Base-by-base conservation (phyloP, 805 yeast species). In the Henningerozyma blattae region DNA sequence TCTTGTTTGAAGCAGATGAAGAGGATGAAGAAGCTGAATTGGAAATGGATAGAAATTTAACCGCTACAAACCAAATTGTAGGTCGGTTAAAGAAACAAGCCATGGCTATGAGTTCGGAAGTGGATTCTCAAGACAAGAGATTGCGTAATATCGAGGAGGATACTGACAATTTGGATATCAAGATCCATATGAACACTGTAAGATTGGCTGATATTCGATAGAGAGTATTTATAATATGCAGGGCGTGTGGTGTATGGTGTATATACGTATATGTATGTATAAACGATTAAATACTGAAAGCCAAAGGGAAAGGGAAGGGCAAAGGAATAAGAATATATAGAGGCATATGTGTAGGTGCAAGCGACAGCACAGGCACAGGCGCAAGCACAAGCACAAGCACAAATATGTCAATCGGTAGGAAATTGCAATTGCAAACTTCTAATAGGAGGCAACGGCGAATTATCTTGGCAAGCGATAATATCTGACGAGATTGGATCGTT, bases 1-100 rank as follows among this genome's bases (percentile, higher is more conserved):
- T 79, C 58, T 83, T 82, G 47, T 82, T 84, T 46, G 95, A 85
- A 51, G 81, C 80, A 32, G 96, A 89, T 57, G 75, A 76, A 32
- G 96, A 89, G 54, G 97, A 91, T 56, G 94, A 86, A 47, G 91
- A 77, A 45, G 72, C 85, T 72, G 97, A 89, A 52, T 72, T 78
- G 41, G 95, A 87, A 56, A 73, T 86, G 45, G 87, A 86, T 34
- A 61, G 70, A 42, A 91, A 91, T 49, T 63, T 89, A 56, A 87
- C 82, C 47, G 84, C 79, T 53, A 80, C 91, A 32, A 69, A 72
- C 10, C 67, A 67, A 27, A 71, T 78, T 38, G 72, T 94, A 22
- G 67, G 68, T 35, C 74, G 86, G 39, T 69, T 89, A 58, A 78
- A 75, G 52, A 70, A 66, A 41, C 65, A 83, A 34, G 95, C 96